phyloP scores from a whole-genome alignment of 2,329 filamentous ascomycete species.

The Cadophora sp. region DNA sequence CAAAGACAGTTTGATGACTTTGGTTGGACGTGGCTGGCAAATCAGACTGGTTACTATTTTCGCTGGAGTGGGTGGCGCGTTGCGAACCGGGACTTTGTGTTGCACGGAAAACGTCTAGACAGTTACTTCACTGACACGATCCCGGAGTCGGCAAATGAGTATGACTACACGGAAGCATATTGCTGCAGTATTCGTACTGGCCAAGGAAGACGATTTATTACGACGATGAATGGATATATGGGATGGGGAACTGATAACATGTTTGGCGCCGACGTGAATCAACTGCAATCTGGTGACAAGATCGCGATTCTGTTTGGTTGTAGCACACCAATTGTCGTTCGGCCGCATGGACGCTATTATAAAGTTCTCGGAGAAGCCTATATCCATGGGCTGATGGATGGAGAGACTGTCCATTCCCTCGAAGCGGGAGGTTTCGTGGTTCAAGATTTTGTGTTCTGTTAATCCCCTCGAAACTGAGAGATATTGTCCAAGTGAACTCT shows the following conservation, averaged over 20 bases:
- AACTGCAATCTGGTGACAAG: constrained; percentile 26
- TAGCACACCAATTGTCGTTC: constrained; percentile 30
- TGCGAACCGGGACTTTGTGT: constrained; percentile 20
- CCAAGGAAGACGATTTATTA: constrained; percentile 24
- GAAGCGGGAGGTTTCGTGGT: neutral
- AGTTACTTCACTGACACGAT: constrained; percentile 26
- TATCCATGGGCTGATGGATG: constrained; percentile 36
- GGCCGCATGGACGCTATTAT: constrained; percentile 10
- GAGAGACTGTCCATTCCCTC: constrained; percentile 17
- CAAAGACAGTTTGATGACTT: constrained; percentile 17
- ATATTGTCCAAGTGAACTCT: no score
- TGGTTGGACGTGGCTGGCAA: constrained; percentile 26
- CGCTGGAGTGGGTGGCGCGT: constrained; percentile 24
- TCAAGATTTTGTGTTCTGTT: neutral
- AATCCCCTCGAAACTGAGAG: neutral
- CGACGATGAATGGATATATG: constrained; percentile 27
- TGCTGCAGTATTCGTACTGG: constrained; percentile 20
- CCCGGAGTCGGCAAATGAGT: constrained; percentile 17
- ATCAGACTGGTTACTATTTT: constrained; percentile 26
- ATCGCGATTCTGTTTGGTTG: constrained; percentile 33
- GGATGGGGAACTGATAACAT: constrained; percentile 31
- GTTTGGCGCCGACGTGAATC: constrained; percentile 15
- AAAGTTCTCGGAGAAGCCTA: constrained; percentile 33
- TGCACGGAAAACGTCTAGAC: constrained; percentile 8
- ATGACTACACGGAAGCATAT: constrained; percentile 30